phyloP scores from a whole-genome alignment of 345 rosid species.

The Excoecaria agallocha region DNA sequence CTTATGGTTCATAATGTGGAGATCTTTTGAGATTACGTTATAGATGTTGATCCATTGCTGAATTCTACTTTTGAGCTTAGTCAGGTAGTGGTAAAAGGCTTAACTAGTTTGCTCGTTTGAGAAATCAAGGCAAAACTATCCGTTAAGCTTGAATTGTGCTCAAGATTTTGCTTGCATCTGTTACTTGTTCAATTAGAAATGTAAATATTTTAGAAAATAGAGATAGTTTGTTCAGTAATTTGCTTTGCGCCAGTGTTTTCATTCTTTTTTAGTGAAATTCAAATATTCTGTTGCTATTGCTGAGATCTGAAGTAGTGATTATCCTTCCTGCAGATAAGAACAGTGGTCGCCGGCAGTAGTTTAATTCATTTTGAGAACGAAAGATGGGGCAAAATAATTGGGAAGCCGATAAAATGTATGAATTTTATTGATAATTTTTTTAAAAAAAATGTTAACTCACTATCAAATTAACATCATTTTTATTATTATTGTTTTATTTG shows the following conservation, averaged over 20 bases:
- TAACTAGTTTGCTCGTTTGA: not conserved
- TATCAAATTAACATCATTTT: not conserved
- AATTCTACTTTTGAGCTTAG: not conserved
- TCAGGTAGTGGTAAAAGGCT: not conserved
- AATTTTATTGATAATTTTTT: not conserved
- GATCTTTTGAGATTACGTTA: conserved; percentile 4
- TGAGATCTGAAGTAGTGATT: conserved; percentile 19
- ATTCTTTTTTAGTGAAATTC: not conserved
- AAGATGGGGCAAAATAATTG: conserved; percentile 61
- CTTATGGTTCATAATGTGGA: conserved; percentile 12
- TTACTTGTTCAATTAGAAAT: not conserved
- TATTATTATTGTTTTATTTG: not conserved
- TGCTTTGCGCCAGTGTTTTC: not conserved
- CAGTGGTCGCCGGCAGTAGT: not conserved
- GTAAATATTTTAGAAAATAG: not conserved
- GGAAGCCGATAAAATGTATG: conserved; percentile 74
- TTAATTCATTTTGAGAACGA: not conserved
- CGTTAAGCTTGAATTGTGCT: not conserved
- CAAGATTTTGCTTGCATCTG: not conserved
- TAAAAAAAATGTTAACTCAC: not conserved
- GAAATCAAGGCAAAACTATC: not conserved
- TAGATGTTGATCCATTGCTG: not conserved
- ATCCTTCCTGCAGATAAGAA: conserved; percentile 19
- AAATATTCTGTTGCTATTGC: not conserved
- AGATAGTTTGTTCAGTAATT: not conserved